These are phyloP conservation scores for Tagetes erecta DNA, from an alignment of 129 eudicot species.

Conservation along the genomic window DNA sequence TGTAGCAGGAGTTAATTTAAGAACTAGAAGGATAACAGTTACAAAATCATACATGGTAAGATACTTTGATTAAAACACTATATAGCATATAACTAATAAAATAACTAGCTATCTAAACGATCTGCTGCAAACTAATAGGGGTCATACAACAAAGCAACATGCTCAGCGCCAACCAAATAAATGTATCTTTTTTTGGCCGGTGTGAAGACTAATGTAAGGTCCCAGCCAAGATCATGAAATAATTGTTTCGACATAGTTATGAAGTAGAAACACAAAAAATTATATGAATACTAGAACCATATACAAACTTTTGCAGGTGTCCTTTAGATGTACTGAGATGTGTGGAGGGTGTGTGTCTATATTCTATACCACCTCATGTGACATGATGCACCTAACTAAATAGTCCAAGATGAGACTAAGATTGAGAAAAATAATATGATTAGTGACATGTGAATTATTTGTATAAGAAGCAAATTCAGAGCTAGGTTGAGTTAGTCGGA, in stretches of 20 bases:
- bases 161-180: background rate
- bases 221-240: background rate
- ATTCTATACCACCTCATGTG: background rate
- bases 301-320: background rate
- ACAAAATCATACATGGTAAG: background rate
- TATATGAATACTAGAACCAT: background rate
- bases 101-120: background rate
- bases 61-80: background rate
- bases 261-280: background rate
- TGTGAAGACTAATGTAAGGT: constrained; percentile 3
- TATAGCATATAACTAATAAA: background rate
- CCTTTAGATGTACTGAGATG: background rate
- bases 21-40: background rate
- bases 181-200: background rate
- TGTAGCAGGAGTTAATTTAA: background rate
- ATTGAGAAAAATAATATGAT: background rate
- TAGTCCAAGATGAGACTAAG: constrained; percentile 5
- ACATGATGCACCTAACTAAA: background rate
- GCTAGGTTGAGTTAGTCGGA: background rate
- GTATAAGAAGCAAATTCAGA: background rate
- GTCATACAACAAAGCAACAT: background rate
- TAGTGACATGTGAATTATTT: background rate
- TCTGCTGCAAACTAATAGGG: background rate
- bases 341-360: background rate
- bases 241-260: background rate